Evolutionary conservation across 345 rosid species (phyloP).

Genomic region (Euclidium syriacum): DNA sequence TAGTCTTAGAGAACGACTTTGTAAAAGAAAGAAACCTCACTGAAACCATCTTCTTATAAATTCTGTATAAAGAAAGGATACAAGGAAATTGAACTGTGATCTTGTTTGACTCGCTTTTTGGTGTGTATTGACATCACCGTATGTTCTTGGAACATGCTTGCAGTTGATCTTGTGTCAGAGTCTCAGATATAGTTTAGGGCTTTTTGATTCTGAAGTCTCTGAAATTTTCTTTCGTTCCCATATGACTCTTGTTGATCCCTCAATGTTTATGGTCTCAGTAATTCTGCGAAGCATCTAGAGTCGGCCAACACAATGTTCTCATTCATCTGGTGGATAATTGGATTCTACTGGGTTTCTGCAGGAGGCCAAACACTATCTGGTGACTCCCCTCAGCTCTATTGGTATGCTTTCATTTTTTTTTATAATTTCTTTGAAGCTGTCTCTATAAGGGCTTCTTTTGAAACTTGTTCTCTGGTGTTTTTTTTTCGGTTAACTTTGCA

Average conservation of each 20-base stretch:
- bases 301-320: constrained; percentile 91
- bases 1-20: neutral
- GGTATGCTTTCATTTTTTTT: constrained; percentile 41
- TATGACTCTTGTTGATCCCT: neutral
- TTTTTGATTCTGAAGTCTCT: neutral
- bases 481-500: constrained; percentile 50
- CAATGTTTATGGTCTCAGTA: constrained; percentile 32
- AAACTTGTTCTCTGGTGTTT: neutral
- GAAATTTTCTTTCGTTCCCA: neutral
- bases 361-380: constrained; percentile 67
- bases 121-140: neutral
- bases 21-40: neutral
- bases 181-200: constrained; percentile 7
- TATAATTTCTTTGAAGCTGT: neutral
- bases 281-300: constrained; percentile 73
- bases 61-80: no score
- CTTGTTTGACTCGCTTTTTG: neutral
- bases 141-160: neutral
- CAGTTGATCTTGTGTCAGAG: neutral
- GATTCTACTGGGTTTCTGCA: constrained; percentile 92
- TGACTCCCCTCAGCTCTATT: constrained; percentile 74
- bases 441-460: neutral
- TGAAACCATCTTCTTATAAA: no score
- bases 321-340: constrained; percentile 92
- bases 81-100: neutral